These are phyloP conservation scores for Trichoderma gracile DNA, from an alignment of 2,329 filamentous ascomycete genomes.

Conservation along the genomic window DNA sequence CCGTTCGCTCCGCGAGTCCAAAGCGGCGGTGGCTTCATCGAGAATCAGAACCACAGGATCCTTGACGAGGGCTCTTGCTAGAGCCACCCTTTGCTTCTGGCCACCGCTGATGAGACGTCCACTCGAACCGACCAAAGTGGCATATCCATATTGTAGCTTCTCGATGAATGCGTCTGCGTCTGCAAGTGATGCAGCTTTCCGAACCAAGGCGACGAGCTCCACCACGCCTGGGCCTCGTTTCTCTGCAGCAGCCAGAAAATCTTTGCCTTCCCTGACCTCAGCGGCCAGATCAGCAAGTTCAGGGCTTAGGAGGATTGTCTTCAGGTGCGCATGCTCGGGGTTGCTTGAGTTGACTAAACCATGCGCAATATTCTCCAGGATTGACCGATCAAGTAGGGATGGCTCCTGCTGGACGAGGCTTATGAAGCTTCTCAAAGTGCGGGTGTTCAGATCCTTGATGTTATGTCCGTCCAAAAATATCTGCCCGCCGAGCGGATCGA, in stretches of 20 bases:
- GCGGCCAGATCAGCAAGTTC: constrained; percentile 48
- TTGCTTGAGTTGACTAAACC: constrained; percentile 42
- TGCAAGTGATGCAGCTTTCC: constrained; percentile 15
- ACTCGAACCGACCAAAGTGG: constrained; percentile 29
- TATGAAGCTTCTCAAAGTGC: constrained; percentile 56
- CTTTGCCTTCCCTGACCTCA: constrained; percentile 30
- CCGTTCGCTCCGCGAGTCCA: constrained; percentile 42
- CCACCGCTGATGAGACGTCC: constrained; percentile 54
- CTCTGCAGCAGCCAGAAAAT: constrained; percentile 22
- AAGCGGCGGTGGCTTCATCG: constrained; percentile 66
- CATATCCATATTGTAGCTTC: constrained; percentile 39
- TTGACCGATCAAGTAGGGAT: constrained; percentile 60
- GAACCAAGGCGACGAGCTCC: constrained; percentile 4
- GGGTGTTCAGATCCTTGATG: constrained; percentile 57
- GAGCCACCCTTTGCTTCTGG: constrained; percentile 62
- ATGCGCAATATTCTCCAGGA: constrained; percentile 52
- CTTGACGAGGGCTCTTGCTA: constrained; percentile 61
- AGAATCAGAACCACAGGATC: constrained; percentile 63
- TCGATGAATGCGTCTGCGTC: constrained; percentile 18
- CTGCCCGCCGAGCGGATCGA: constrained; percentile 48
- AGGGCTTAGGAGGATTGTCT: constrained; percentile 44
- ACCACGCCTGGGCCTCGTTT: not conserved
- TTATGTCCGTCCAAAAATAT: constrained; percentile 44
- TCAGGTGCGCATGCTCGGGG: constrained; percentile 49
- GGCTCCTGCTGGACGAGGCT: constrained; percentile 64